Evolutionary conservation across 306 rosid genomes (phyloP).

Genomic region (Malus fusca): DNA sequence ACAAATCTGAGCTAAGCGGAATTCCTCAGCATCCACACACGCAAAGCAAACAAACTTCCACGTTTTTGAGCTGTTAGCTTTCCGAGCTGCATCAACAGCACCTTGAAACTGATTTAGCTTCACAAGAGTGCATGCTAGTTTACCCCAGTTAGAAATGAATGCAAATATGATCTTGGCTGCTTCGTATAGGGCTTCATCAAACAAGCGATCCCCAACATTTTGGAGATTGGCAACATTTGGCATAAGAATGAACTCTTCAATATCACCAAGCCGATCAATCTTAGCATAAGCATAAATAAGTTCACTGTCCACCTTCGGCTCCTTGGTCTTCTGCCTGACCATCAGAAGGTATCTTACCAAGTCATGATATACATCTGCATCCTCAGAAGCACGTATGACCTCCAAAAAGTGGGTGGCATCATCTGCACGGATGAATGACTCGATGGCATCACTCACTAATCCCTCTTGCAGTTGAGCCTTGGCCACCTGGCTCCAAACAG

Average conservation of each 20-base stretch:
- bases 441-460: constrained; percentile 91
- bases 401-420: constrained; percentile 92
- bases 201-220: constrained; percentile 86
- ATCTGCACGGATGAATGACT: constrained; percentile 93
- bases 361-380: constrained; percentile 72
- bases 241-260: constrained; percentile 96
- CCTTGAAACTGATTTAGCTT: constrained; percentile 88
- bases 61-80: constrained; percentile 95
- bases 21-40: constrained; percentile 94
- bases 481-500: constrained; percentile 99
- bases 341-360: constrained; percentile 87
- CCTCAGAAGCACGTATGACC: constrained; percentile 83
- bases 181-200: constrained; percentile 85
- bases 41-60: constrained; percentile 99
- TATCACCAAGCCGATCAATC: constrained; percentile 85
- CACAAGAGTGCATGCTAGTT: constrained; percentile 85
- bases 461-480: constrained; percentile 95
- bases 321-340: constrained; percentile 94
- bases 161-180: constrained; percentile 95
- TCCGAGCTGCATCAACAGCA: constrained; percentile 96
- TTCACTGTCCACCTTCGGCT: constrained; percentile 97
- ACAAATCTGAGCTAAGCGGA: constrained; percentile 97
- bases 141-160: constrained; percentile 94
- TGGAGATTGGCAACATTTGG: constrained; percentile 98
- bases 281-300: constrained; percentile 98